phyloP scores from a whole-genome alignment of 306 rosid genomes.

The Fragaria vesca region DNA sequence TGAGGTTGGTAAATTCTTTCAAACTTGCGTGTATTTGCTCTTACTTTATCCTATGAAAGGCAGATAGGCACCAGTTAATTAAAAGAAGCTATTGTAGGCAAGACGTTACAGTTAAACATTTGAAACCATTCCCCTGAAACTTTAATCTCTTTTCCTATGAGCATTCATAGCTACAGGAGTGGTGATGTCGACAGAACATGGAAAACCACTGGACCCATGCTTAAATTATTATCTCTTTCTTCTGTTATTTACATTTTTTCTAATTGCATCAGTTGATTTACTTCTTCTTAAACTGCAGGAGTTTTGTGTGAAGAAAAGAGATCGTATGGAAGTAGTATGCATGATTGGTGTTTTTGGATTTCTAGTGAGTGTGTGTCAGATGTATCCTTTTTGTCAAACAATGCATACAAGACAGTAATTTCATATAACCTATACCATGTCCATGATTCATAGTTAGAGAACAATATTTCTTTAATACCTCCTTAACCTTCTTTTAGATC shows the following conservation, averaged over 20 bases:
- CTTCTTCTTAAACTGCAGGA: constrained; percentile 46
- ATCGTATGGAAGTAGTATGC: constrained; percentile 52
- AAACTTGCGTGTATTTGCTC: background rate
- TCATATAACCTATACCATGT: background rate
- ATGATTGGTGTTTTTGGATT: constrained; percentile 63
- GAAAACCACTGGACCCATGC: background rate
- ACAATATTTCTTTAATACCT: constrained; percentile 20
- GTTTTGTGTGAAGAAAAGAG: constrained; percentile 60
- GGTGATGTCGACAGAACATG: background rate
- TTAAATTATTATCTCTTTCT: background rate
- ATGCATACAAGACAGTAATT: background rate
- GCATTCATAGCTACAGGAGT: background rate
- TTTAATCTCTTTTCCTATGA: background rate
- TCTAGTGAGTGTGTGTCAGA: constrained; percentile 42
- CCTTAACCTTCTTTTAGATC: constrained; percentile 44
- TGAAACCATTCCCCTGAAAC: background rate
- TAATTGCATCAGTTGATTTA: background rate
- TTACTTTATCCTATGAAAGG: background rate
- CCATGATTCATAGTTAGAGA: background rate
- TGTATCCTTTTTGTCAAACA: constrained; percentile 49
- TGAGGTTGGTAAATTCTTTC: constrained; percentile 42
- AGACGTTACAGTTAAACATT: background rate
- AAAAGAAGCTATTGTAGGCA: background rate
- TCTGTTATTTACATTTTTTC: background rate
- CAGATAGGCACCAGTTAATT: background rate